phyloP scores from a whole-genome alignment of 1,284 basidiomycete species.

The Chalciporus sp. region DNA sequence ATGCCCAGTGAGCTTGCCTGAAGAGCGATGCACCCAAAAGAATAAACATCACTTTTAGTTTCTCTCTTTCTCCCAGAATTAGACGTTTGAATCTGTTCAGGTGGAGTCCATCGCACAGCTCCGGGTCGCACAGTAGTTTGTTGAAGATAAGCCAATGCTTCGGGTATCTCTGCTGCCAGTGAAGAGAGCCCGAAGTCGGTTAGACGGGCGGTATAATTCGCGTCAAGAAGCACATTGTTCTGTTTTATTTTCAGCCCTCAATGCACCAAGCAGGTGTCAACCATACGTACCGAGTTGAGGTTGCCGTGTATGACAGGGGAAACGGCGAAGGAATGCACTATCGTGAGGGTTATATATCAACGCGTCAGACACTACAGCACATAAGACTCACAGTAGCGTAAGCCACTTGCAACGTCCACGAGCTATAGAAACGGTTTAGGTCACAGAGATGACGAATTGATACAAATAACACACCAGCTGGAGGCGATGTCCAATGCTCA shows the following conservation, averaged over 20 bases:
- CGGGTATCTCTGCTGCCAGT: background rate
- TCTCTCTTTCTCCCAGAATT: background rate
- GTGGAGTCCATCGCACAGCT: background rate
- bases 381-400: background rate
- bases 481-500: background rate
- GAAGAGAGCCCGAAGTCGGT: background rate
- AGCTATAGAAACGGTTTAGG: no score
- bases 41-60: constrained; percentile 4
- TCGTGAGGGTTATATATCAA: background rate
- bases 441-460: no score
- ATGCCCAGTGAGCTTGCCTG: background rate
- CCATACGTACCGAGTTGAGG: background rate
- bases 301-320: background rate
- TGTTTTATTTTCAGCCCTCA: background rate
- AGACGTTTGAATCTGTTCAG: background rate
- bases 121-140: background rate
- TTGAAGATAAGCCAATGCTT: background rate
- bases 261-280: background rate
- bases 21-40: constrained; percentile 6
- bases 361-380: no score
- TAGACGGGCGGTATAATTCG: background rate
- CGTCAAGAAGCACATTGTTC: constrained; percentile 1
- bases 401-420: background rate
- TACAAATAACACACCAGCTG: background rate
- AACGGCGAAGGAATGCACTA: background rate